Evolutionary conservation across 2,329 filamentous ascomycete species (phyloP), one percentile per base, ranked within the genome.

Genomic region (Metarhizium sp.): DNA sequence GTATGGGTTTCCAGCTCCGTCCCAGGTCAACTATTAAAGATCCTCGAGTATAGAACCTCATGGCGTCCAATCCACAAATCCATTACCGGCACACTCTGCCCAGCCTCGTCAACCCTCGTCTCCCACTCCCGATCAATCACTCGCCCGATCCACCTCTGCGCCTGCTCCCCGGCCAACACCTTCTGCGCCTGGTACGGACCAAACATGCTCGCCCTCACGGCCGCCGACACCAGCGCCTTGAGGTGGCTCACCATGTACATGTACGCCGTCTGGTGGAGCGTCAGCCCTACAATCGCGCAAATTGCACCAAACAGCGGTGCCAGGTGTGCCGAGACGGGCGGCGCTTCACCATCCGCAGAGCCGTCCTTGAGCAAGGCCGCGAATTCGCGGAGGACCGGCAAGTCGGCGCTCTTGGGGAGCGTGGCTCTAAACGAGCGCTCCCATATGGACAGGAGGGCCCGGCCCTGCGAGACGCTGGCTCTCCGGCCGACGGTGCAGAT

Each of bases 31-130:
- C 88, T 92, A 71, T 94, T 94, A 66, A 94, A 94, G 54, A 94
- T 92, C 62, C 89, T 82, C 57, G 88, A 92, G 69, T 94, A 94
- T 60, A 94, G 69, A 66, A 90, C 74, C 76, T 94, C 89, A 69
- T 94, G 89, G 66, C 89, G 78, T 3, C 89, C 89, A 64, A 91
- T 78, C 88, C 89, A 94, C 36, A 94, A 68, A 73, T 94, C 89
- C 80, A 92, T 84, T 2, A 85, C 79, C 1, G 89, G 89, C 59
- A 90, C 84, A 55, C 76, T 84, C 73, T 92, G 87, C 5, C 86
- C 87, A 3, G 88, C 88, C 59, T 85, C 79, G 56, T 87, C 84
- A 0, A 86, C 74, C 1, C 63, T 67, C 56, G 75, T 81, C 14
- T 75, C 62, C 81, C 81, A 85, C 63, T 86, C 84, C 56, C 79